phyloP scores from a whole-genome alignment of 371 early-diverging fungal genomes.

The Furculomyces boomerangus region DNA sequence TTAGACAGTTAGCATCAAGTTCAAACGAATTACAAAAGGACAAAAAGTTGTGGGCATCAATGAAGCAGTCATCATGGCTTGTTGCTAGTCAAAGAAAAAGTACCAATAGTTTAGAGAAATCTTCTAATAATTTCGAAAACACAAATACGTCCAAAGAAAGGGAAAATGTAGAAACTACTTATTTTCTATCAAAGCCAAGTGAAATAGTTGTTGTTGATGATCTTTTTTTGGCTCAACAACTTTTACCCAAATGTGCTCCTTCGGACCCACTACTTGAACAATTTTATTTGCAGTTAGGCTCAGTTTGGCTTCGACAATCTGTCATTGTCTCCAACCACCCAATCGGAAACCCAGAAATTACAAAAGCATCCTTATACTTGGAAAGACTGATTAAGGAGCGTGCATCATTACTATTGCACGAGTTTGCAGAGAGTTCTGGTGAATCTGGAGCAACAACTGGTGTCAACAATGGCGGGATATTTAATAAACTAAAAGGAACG shows the following conservation, averaged over 20 bases:
- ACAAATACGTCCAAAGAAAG: background rate
- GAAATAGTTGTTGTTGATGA: conserved; percentile 72
- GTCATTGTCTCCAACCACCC: conserved; percentile 34
- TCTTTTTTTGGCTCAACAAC: conserved; percentile 48
- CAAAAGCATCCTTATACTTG: conserved; percentile 30
- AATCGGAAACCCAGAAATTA: conserved; percentile 27
- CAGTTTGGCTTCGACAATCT: conserved; percentile 40
- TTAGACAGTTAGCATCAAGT: conserved; percentile 61
- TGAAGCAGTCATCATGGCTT: conserved; percentile 38
- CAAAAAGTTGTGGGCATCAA: conserved; percentile 28
- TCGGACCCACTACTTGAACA: conserved; percentile 43
- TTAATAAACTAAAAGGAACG: conserved; percentile 3
- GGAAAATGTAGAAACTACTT: conserved; percentile 32
- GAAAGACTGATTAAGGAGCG: conserved; percentile 53
- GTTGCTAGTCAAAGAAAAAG: conserved; percentile 24
- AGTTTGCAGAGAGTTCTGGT: conserved; percentile 1
- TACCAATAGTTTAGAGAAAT: background rate
- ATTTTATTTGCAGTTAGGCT: conserved; percentile 50
- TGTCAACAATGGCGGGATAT: background rate
- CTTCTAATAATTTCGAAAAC: background rate
- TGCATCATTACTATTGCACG: conserved; percentile 46
- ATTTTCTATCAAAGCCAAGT: conserved; percentile 38
- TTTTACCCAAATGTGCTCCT: conserved; percentile 50
- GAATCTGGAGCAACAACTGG: background rate
- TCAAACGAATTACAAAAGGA: conserved; percentile 28